Evolutionary conservation across 352 stramenopile genomes (phyloP), one percentile per base, ranked within the genome.

Genomic region (Globisporangium acanthophoron): DNA sequence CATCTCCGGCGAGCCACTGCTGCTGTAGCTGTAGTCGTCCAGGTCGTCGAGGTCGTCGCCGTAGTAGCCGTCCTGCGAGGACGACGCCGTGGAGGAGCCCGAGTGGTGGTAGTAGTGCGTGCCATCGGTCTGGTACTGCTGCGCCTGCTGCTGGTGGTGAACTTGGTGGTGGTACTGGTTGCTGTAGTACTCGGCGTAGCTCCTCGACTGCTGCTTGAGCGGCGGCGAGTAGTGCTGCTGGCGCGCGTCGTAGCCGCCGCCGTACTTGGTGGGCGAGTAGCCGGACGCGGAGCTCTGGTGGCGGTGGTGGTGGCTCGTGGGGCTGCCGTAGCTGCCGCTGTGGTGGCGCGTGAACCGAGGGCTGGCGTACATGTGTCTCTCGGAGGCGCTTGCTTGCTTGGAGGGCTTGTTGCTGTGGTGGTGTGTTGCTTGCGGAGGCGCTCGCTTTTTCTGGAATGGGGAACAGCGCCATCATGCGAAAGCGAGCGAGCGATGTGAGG

Each of bases 11-110:
- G 76, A 74, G 3, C 70, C 79, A 40, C 50, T 52, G 40, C 49
- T 54, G 41, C 49, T 53, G 29, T 54, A 63, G 6, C 59, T 77
- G 62, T 83, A 85, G 51, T 87, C 77, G 24, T 91, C 78, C 39
- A 87, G 62, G 43, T 91, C 80, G 46, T 91, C 80, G 27, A 89
- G 64, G 52, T 91, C 80, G 52, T 90, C 80, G 11, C 66, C 69
- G 64, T 88, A 90, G 72, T 89, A 88, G 12, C 77, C 79, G 54
- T 91, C 80, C 64, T 91, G 80, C 0, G 78, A 89, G 2, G 80
- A 91, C n/a, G 80, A 91, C 3, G 78, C 80, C 39, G 80, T 88
- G 9, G 80, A 91, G 16, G 78, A 82, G n/a, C 80, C 73, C 24
- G 80, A 91, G 62, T 84, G 61, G 68, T 88, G 87, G 64, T 77